phyloP scores from a whole-genome alignment of 2,329 filamentous ascomycete genomes.

The Sporothrix phasma region DNA sequence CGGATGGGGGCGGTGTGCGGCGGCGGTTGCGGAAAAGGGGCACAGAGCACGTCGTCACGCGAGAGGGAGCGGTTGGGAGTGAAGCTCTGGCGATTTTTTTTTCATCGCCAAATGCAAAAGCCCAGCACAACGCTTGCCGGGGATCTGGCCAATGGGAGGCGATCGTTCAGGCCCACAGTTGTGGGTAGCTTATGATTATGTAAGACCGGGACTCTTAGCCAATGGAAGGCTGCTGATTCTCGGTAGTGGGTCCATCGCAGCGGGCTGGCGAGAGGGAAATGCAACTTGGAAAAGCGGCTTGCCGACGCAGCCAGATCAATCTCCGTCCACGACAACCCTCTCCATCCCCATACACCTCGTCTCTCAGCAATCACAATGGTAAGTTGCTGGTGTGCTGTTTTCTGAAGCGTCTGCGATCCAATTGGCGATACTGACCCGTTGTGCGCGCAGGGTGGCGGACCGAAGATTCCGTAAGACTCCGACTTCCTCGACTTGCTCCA shows the following conservation, averaged over 20 bases:
- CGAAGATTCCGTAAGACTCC: constrained; percentile 44
- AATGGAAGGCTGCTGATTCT: constrained; percentile 17
- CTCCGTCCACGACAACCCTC: background rate
- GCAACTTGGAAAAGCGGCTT: constrained; percentile 10
- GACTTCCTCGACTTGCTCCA: background rate
- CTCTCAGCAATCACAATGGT: constrained; percentile 38
- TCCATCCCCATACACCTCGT: background rate
- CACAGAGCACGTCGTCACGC: background rate
- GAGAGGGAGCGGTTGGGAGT: background rate
- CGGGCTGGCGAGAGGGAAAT: background rate
- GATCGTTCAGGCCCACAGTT: background rate
- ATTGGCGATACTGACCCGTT: constrained; percentile 25
- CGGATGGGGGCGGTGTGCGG: background rate
- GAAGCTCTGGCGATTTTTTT: constrained; percentile 10
- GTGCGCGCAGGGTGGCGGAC: constrained; percentile 59
- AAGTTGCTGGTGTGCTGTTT: constrained; percentile 19
- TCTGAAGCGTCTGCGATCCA: background rate
- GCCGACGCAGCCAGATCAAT: background rate
- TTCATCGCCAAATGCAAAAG: constrained; percentile 1
- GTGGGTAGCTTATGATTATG: background rate
- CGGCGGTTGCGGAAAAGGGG: background rate
- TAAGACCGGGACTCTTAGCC: background rate
- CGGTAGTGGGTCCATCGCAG: constrained; percentile 3
- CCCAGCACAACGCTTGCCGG: background rate
- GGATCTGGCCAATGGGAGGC: background rate